Percentiles rank a stretch among this genome's conserved stretches.
Evolutionary conservation across 148 eudicot genomes (phyloP).

Genomic region (Salicornia ramosissima): DNA sequence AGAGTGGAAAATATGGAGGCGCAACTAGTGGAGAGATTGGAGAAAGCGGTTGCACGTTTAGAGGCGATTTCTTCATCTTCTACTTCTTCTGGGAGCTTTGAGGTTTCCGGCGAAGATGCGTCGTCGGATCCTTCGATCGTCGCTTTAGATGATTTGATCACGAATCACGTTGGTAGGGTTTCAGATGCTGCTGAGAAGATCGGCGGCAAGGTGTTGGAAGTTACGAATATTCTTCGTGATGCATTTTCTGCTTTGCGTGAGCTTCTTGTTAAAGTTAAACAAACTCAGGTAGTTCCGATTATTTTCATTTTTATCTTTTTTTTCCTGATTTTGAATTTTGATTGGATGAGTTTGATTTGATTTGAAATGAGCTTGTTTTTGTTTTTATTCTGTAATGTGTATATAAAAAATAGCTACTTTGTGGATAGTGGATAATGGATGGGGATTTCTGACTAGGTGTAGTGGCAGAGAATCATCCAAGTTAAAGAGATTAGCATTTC

Average conservation of each 20-base stretch:
- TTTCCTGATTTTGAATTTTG: background rate
- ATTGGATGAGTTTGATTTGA: background rate
- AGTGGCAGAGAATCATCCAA: background rate
- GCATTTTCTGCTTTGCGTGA: conserved; percentile 65
- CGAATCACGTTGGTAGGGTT: conserved; percentile 50
- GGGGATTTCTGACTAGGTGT: background rate
- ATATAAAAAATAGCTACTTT: no score
- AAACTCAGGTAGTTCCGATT: conserved; percentile 46
- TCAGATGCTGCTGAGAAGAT: conserved; percentile 67
- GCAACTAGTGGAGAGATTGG: conserved; percentile 56
- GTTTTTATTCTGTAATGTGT: background rate
- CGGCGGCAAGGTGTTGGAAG: conserved; percentile 74
- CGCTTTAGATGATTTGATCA: conserved; percentile 71
- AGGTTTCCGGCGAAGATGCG: conserved; percentile 24
- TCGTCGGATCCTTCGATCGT: conserved; percentile 64
- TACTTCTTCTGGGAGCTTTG: conserved; percentile 22
- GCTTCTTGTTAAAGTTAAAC: conserved; percentile 67
- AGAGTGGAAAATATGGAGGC: conserved; percentile 51
- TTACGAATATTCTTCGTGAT: conserved; percentile 42
- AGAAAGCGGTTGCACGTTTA: conserved; percentile 68
- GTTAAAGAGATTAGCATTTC: background rate
- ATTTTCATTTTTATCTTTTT: background rate
- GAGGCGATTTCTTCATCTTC: conserved; percentile 41
- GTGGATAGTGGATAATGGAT: background rate
- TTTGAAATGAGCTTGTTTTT: background rate